Percentiles rank a stretch among this genome's conserved stretches.
Evolutionary conservation across 2,329 filamentous ascomycete genomes (phyloP).

Genomic region (Basipetospora chlamydospora): DNA sequence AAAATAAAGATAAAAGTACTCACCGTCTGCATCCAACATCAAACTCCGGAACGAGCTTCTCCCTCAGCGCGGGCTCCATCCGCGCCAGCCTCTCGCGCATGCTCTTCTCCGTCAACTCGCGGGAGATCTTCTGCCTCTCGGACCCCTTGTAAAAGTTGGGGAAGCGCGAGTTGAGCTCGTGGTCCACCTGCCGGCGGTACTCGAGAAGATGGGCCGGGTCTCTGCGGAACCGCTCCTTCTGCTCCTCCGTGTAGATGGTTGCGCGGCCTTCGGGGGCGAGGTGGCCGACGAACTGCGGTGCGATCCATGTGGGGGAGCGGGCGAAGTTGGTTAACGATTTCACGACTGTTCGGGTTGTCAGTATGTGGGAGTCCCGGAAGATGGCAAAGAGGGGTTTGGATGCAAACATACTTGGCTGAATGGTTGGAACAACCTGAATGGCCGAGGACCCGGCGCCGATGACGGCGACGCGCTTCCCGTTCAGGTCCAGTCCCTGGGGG

Average conservation of each 20-base stretch:
- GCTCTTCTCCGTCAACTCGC: conserved; percentile 24
- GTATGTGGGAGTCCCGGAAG: background rate
- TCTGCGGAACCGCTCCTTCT: conserved; percentile 22
- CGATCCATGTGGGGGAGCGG: conserved; percentile 17
- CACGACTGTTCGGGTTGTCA: conserved; percentile 7
- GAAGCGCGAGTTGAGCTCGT: conserved; percentile 26
- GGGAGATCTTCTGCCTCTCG: conserved; percentile 21
- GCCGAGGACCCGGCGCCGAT: conserved; percentile 38
- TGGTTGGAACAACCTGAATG: conserved; percentile 33
- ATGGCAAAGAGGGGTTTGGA: no score
- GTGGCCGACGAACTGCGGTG: conserved; percentile 14
- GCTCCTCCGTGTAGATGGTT: conserved; percentile 18
- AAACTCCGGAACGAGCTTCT: conserved; percentile 4
- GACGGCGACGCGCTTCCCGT: conserved; percentile 30
- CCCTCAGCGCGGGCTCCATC: conserved; percentile 4
- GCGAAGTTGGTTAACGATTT: conserved; percentile 15
- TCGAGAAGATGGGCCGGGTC: conserved; percentile 24
- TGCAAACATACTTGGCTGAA: conserved; percentile 19
- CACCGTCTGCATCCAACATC: conserved; percentile 5
- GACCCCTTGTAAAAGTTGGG: conserved; percentile 26
- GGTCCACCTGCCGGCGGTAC: conserved; percentile 27
- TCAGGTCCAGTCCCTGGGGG: conserved; percentile 29
- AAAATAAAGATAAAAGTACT: background rate
- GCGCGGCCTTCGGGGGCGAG: conserved; percentile 12
- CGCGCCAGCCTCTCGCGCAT: conserved; percentile 23